Base-by-base conservation (phyloP, 176 grass and related monocot species). In the Phoenix dactylifera region DNA sequence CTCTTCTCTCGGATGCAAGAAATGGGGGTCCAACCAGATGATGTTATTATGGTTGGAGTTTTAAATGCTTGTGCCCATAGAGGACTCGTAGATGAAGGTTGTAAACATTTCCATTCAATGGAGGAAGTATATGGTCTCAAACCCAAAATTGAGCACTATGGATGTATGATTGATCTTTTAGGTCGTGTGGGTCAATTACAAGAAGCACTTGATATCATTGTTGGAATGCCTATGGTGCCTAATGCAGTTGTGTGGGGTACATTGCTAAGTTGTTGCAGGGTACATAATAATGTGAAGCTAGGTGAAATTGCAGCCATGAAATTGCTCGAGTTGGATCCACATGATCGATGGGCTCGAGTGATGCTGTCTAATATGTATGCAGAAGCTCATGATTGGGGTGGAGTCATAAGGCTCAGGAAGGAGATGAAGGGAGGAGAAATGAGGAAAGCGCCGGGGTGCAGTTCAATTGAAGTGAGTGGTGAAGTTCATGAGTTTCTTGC, bases 31-130 rank as follows among this genome's bases (percentile, higher is more conserved):
- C 48, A 4, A 32, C 86, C 86, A 18, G 87, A 96, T 19, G 77
- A 87, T 71, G 77, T 89, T 52, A 82, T 77, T 7, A 62, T 90
- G 51, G 86, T 90, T 62, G 77, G 82, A 51, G 83, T 87, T 61
- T 53, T 90, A 3, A 87, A 83, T 76, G 83, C 83, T 5, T 96
- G 86, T 67, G 87, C 80, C 1, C 92, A 96, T 74, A 67, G 77
- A 28, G 80, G 83, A 24, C 55, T 96, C n/a, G 68, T 90, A 39
- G 75, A 90, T 7, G 64, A 87, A 70, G 86, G 83, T 61, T 65
- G 67, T 59, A 6, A 16, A 15, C 52, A 80, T 73, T 96, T 96
- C 69, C 50, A 77, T 68, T 82, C 80, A 28, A 88, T 90, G 80
- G 68, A 80, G 71, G 49, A 74, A 60, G 82, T 70, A 35, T 82